These are phyloP conservation scores for Macrophomina pseudophaseolina DNA, from an alignment of 2,329 filamentous ascomycete genomes.

Conservation along the genomic window DNA sequence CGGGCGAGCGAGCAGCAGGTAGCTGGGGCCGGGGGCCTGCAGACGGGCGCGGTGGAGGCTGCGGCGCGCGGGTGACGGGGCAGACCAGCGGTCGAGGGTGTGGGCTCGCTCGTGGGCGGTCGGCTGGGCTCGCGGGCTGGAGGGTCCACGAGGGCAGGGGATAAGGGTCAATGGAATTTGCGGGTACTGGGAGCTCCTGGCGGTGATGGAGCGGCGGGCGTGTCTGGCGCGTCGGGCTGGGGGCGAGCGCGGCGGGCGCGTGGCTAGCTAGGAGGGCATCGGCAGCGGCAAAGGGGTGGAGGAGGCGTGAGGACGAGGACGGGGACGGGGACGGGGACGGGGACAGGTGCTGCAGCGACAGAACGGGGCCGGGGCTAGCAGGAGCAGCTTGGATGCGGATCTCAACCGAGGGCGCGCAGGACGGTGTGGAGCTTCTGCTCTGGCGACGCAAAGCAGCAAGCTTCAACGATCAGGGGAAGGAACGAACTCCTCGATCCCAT, in stretches of 20 bases:
- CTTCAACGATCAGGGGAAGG: slow-evolving; percentile 13
- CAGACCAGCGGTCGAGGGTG: not conserved
- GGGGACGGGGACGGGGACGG: slow-evolving; percentile 8
- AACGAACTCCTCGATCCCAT: slow-evolving; percentile 2
- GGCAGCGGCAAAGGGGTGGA: slow-evolving; percentile 9
- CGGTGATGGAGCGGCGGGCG: slow-evolving; percentile 2
- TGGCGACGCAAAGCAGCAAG: not conserved
- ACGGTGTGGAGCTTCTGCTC: slow-evolving; percentile 10
- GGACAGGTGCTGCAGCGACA: slow-evolving; percentile 9
- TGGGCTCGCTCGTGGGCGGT: not conserved
- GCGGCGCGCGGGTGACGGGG: not conserved
- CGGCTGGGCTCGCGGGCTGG: not conserved
- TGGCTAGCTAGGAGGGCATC: slow-evolving; percentile 16
- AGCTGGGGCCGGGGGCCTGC: not conserved
- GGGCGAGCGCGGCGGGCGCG: slow-evolving; percentile 6
- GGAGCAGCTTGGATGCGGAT: slow-evolving; percentile 13
- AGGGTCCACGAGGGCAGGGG: not conserved
- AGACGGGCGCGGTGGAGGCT: not conserved
- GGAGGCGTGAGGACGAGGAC: not conserved
- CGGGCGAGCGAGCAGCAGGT: not conserved
- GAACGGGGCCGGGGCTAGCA: slow-evolving; percentile 22
- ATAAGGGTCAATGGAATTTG: slow-evolving; percentile 26
- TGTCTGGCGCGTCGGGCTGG: not conserved
- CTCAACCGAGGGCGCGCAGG: slow-evolving; percentile 14
- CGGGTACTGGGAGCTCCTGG: slow-evolving; percentile 24